A percentile compares a stretch with the other conserved stretches of the same genome.
These are phyloP conservation scores for Yamadazyma atmosphaerica DNA, from an alignment of 1,139 yeast species.

Conservation along the genomic window DNA sequence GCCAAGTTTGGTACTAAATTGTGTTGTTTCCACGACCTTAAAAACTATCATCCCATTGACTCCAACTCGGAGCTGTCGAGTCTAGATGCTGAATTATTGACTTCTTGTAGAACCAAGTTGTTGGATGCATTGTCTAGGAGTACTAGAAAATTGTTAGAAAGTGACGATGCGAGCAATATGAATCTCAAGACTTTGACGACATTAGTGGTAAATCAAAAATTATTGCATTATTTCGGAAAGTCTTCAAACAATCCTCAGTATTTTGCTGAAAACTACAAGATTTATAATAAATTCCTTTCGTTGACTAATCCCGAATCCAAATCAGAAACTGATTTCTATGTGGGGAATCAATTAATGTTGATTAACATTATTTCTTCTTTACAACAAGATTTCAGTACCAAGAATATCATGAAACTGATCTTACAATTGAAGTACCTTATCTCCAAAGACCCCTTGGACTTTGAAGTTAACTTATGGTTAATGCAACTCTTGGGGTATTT, in stretches of 20 bases:
- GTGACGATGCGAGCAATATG: conserved; percentile 2
- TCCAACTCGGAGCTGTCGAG: background rate
- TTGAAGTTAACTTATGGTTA: conserved; percentile 68
- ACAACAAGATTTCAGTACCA: conserved; percentile 11
- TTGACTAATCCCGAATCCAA: conserved; percentile 28
- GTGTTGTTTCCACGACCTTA: conserved; percentile 63
- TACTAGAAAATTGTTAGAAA: conserved; percentile 9
- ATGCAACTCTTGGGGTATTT: conserved; percentile 54
- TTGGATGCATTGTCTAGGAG: conserved; percentile 12
- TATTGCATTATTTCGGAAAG: conserved; percentile 23
- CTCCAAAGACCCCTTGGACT: conserved; percentile 59
- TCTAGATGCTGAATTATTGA: background rate
- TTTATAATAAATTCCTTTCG: conserved; percentile 31
- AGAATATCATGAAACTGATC: conserved; percentile 29
- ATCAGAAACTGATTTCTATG: conserved; percentile 59
- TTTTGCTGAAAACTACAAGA: conserved; percentile 28
- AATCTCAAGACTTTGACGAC: conserved; percentile 30
- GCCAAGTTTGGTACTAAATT: conserved; percentile 47
- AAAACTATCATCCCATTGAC: conserved; percentile 23
- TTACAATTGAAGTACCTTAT: conserved; percentile 50
- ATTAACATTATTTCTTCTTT: conserved; percentile 39
- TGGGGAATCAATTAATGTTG: conserved; percentile 65
- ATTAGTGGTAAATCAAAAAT: conserved; percentile 52
- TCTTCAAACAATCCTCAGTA: conserved; percentile 16
- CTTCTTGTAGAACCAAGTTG: conserved; percentile 3